Evolutionary conservation across 441 rosid species (phyloP).

Genomic region (Croton laevigatus): DNA sequence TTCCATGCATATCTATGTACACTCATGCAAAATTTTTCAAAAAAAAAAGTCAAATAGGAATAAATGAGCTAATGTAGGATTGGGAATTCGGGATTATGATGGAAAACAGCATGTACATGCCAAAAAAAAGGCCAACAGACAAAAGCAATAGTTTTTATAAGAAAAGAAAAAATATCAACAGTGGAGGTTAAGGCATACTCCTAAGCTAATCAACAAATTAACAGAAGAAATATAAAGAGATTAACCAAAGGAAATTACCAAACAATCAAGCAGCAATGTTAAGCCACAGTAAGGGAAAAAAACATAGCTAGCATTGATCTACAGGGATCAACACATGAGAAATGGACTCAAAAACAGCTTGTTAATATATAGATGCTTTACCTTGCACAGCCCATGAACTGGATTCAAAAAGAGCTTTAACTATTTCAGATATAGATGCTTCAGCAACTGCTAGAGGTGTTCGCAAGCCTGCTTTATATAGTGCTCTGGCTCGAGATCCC

Average conservation of each 20-base stretch:
- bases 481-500: conserved; percentile 99
- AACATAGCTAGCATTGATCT: background rate
- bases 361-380: conserved; percentile 34
- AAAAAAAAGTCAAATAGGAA: background rate
- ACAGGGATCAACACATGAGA: background rate
- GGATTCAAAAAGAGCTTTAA: conserved; percentile 90
- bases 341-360: conserved; percentile 12
- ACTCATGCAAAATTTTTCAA: no score
- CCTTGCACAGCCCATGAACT: conserved; percentile 88
- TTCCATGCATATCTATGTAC: background rate
- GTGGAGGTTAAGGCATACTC: background rate
- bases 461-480: conserved; percentile 94
- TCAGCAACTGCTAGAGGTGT: conserved; percentile 91
- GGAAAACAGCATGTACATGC: background rate
- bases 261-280: conserved; percentile 4
- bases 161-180: no score
- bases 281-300: conserved; percentile 7
- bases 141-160: background rate
- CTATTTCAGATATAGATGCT: conserved; percentile 85
- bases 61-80: background rate
- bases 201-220: background rate
- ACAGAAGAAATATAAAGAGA: background rate
- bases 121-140: background rate
- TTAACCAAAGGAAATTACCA: background rate
- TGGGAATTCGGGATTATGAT: background rate